phyloP scores from a whole-genome alignment of 257 asterid genomes.

The Solanum raphanifolium region DNA sequence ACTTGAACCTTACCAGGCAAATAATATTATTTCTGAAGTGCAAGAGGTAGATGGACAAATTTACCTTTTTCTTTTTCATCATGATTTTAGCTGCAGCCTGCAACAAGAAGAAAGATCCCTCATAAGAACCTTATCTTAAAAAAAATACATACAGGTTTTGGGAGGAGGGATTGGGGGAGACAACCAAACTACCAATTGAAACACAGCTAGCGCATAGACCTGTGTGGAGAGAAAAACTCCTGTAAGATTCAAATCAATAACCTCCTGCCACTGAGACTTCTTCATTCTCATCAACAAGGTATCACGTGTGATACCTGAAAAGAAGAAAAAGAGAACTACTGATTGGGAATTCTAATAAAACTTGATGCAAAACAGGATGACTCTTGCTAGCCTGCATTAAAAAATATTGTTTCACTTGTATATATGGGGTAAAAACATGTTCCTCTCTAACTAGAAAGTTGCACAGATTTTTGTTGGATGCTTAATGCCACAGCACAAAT shows the following conservation, averaged over 20 bases:
- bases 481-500: background rate
- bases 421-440: background rate
- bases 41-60: background rate
- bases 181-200: background rate
- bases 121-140: background rate
- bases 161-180: background rate
- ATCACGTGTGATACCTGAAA: slow-evolving; percentile 89
- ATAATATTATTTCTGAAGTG: background rate
- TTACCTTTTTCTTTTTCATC: slow-evolving; percentile 98
- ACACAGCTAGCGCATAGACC: slow-evolving; percentile 21
- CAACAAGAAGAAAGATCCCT: slow-evolving; percentile 18
- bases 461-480: background rate
- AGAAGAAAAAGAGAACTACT: background rate
- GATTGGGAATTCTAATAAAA: background rate
- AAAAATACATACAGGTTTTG: background rate
- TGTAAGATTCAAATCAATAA: slow-evolving; percentile 88
- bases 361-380: background rate
- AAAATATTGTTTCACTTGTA: background rate
- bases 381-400: background rate
- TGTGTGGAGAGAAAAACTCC: slow-evolving; percentile 94
- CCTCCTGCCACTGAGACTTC: slow-evolving; percentile 93
- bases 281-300: slow-evolving; percentile 97
- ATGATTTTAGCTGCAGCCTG: slow-evolving; percentile 96
- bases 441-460: background rate
- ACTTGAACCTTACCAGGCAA: background rate